Percentiles rank a stretch among this genome's conserved stretches.
Conservation (phyloP, 129 eudicot species). For the Escallonia herrerae region DNA sequence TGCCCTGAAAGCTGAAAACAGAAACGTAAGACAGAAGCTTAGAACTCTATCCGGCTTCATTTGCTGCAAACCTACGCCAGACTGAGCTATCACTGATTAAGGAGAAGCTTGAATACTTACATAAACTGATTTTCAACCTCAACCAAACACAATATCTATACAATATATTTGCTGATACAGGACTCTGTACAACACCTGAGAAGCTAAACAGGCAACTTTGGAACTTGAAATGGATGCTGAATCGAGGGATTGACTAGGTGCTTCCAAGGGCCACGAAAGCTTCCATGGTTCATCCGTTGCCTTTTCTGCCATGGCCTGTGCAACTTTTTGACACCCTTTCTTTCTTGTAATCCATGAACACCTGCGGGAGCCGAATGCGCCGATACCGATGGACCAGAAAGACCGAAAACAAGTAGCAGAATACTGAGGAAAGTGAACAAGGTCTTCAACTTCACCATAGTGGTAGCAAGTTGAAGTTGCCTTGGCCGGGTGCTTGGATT, state of each 20-base stretch:
- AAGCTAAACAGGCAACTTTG: not conserved
- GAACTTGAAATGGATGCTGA: not conserved
- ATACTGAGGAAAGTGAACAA: not conserved
- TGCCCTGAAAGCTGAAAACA: too few species aligned
- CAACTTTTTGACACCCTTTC: not conserved
- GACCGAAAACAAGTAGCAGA: not conserved
- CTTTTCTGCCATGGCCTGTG: not conserved
- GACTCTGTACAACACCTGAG: too few species aligned
- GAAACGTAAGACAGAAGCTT: too few species aligned
- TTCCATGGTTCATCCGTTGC: slow-evolving; percentile 3
- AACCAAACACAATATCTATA: too few species aligned
- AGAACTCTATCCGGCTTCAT: too few species aligned
- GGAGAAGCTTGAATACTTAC: too few species aligned
- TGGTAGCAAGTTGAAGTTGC: not conserved
- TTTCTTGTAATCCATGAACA: not conserved
- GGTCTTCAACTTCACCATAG: not conserved
- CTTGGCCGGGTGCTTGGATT: not conserved
- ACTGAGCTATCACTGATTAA: too few species aligned
- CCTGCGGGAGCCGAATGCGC: not conserved
- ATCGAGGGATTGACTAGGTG: not conserved
- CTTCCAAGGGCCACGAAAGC: not conserved
- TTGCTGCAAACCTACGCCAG: too few species aligned
- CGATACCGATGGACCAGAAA: not conserved
- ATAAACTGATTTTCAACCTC: too few species aligned
- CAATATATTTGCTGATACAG: not conserved